Percentiles rank a stretch among this genome's conserved stretches.
Evolutionary conservation across 116 monocot genomes (phyloP).

Genomic region (Zostera marina): DNA sequence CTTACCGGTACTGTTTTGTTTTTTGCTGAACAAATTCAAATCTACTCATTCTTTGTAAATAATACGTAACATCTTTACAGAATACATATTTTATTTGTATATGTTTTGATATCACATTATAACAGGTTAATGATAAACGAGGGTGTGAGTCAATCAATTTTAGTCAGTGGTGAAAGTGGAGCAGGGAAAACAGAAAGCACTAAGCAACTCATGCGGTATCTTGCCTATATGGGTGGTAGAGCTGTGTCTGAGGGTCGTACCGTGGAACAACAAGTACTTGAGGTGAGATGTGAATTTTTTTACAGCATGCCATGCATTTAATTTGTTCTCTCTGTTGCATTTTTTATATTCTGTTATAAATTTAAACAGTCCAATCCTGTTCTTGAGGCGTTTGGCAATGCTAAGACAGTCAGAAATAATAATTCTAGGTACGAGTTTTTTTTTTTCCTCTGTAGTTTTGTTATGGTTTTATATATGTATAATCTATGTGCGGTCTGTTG

Average conservation of each 20-base stretch:
- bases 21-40: background rate
- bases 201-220: constrained; percentile 82
- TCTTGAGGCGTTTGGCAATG: constrained; percentile 94
- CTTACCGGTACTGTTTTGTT: constrained; percentile 42
- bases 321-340: background rate
- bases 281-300: constrained; percentile 17
- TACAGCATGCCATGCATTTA: background rate
- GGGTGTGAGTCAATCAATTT: constrained; percentile 58
- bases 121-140: constrained; percentile 66
- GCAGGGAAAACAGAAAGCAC: constrained; percentile 95
- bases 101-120: background rate
- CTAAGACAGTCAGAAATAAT: constrained; percentile 88
- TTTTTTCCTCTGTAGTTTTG: background rate
- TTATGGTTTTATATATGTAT: background rate
- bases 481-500: background rate
- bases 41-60: background rate
- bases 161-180: constrained; percentile 90
- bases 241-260: constrained; percentile 45
- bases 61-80: background rate
- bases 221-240: constrained; percentile 86
- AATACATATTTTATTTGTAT: background rate
- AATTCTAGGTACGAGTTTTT: constrained; percentile 48
- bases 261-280: constrained; percentile 78
- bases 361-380: constrained; percentile 77
- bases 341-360: background rate